A percentile compares a stretch with the other conserved stretches of the same genome.
These are phyloP conservation scores for Entophlyctis luteolus DNA, from an alignment of 192 early-diverging fungal species.

Conservation along the genomic window DNA sequence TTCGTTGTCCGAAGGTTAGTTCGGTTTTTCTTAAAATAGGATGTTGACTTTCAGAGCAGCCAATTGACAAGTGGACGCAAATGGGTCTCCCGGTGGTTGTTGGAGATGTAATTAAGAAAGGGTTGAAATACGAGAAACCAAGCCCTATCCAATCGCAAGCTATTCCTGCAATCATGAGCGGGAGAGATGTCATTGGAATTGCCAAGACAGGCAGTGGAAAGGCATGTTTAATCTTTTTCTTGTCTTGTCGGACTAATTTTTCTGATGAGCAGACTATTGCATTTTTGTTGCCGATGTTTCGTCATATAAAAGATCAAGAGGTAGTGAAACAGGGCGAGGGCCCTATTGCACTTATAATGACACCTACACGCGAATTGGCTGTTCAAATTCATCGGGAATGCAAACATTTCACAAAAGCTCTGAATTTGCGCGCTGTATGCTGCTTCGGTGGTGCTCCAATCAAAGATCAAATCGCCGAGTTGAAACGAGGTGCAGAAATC, in stretches of 20 bases:
- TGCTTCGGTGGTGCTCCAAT: constrained; percentile 83
- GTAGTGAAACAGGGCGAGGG: constrained; percentile 42
- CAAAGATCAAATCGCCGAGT: constrained; percentile 60
- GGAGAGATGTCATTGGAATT: constrained; percentile 91
- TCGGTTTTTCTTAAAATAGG: background rate
- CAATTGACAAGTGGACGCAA: constrained; percentile 89
- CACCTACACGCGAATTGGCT: constrained; percentile 75
- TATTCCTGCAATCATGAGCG: constrained; percentile 93
- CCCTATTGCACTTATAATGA: constrained; percentile 66
- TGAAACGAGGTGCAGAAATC: constrained; percentile 57
- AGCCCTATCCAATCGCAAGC: constrained; percentile 89
- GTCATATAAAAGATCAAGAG: constrained; percentile 59
- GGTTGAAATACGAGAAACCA: constrained; percentile 77
- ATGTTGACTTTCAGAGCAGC: constrained; percentile 29
- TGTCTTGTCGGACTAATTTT: background rate
- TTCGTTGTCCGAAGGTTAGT: constrained; percentile 74
- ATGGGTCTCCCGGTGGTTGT: constrained; percentile 77
- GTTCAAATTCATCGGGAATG: constrained; percentile 84
- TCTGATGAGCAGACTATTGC: constrained; percentile 63
- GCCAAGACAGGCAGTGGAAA: constrained; percentile 93
- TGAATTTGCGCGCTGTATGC: constrained; percentile 85
- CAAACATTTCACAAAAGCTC: constrained; percentile 79
- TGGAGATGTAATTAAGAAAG: constrained; percentile 70
- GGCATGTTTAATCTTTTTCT: constrained; percentile 22
- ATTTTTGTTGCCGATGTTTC: constrained; percentile 90